These are phyloP conservation scores for Ammopiptanthus mongolicus DNA, from an alignment of 306 rosid species.

Conservation along the genomic window DNA sequence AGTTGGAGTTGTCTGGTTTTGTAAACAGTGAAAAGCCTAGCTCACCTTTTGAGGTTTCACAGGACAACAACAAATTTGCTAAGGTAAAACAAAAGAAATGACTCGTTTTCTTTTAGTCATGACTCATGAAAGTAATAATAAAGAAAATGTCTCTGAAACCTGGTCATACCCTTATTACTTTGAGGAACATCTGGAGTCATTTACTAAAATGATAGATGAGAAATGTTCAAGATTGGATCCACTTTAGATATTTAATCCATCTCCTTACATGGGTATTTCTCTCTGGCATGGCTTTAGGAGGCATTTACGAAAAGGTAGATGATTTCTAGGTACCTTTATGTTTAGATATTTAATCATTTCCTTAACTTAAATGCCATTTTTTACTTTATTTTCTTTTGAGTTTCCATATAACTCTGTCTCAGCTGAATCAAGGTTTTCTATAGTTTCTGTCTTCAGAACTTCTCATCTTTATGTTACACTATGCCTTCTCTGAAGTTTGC, in stretches of 20 bases:
- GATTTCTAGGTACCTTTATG: background rate
- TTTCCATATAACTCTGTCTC: background rate
- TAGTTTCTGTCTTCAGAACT: background rate
- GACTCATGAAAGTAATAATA: background rate
- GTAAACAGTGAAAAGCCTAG: conserved; percentile 16
- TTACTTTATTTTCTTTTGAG: background rate
- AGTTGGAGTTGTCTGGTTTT: conserved; percentile 18
- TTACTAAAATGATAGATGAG: conserved; percentile 28
- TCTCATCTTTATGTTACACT: background rate
- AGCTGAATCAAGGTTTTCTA: background rate
- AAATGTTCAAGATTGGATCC: background rate
- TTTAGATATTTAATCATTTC: background rate
- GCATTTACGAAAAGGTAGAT: background rate
- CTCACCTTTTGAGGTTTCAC: conserved; percentile 19
- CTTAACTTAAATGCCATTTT: background rate
- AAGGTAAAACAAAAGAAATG: conserved; percentile 27
- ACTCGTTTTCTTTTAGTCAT: background rate
- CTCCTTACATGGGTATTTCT: conserved; percentile 21
- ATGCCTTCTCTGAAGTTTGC: background rate
- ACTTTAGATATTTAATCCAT: background rate
- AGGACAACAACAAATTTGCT: background rate
- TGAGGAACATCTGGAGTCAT: conserved; percentile 19
- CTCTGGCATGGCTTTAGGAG: background rate
- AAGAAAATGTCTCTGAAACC: conserved; percentile 29
- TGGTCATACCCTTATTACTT: conserved; percentile 16